A percentile compares a stretch with the other conserved stretches of the same genome.
These are phyloP conservation scores for Verticillium albo-atrum DNA, from an alignment of 2,329 filamentous ascomycete species.

Conservation along the genomic window DNA sequence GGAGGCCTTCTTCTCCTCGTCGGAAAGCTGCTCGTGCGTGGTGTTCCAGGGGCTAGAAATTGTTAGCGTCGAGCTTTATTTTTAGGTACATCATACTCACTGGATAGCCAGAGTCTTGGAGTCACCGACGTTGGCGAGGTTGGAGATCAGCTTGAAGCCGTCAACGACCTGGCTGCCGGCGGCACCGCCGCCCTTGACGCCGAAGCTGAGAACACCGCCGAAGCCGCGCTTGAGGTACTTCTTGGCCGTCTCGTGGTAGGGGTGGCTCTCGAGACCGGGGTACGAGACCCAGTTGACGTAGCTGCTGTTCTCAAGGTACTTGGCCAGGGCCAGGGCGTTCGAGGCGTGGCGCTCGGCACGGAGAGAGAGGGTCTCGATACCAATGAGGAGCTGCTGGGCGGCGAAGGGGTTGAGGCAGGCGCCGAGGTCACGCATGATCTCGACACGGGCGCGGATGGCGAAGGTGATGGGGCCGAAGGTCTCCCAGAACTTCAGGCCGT, in stretches of 20 bases:
- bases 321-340: slow-evolving; percentile 76
- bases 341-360: slow-evolving; percentile 80
- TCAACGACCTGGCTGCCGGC: slow-evolving; percentile 88
- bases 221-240: slow-evolving; percentile 82
- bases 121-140: slow-evolving; percentile 94
- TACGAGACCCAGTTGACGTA: slow-evolving; percentile 94
- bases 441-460: slow-evolving; percentile 80
- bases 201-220: slow-evolving; percentile 89
- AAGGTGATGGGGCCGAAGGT: slow-evolving; percentile 81
- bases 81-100: slow-evolving; percentile 19
- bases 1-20: slow-evolving; percentile 73
- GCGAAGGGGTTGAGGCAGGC: slow-evolving; percentile 82
- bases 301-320: slow-evolving; percentile 77
- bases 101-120: slow-evolving; percentile 94
- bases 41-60: slow-evolving; percentile 71
- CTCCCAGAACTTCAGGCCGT: slow-evolving; percentile 91
- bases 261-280: slow-evolving; percentile 79
- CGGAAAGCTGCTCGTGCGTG: slow-evolving; percentile 86
- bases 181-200: slow-evolving; percentile 81
- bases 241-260: slow-evolving; percentile 75
- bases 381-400: slow-evolving; percentile 86
- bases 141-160: slow-evolving; percentile 90
- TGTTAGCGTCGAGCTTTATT: neutral
- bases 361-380: slow-evolving; percentile 84
- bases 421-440: slow-evolving; percentile 85